These are phyloP conservation scores for Musa acuminata DNA, from an alignment of 176 grass and related monocot genomes.

Conservation along the genomic window DNA sequence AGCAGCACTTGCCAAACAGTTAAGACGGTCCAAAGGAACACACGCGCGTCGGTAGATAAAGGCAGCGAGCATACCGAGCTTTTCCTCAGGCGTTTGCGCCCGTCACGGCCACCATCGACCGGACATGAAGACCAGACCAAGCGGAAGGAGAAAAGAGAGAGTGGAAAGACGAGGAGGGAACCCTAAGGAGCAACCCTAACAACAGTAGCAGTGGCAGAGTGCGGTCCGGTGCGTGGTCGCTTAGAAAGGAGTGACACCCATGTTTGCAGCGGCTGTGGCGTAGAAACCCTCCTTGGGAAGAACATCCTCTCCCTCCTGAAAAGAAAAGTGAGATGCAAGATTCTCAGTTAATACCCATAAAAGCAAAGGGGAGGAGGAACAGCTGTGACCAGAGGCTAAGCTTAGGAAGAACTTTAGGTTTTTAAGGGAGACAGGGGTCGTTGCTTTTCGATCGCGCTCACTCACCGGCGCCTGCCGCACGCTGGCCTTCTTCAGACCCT, in stretches of 20 bases:
- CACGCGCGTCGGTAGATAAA: not conserved
- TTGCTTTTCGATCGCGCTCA: conserved; percentile 15
- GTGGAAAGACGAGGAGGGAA: not conserved
- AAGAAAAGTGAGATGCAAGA: not conserved
- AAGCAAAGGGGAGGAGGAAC: not conserved
- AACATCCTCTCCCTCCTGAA: conserved; percentile 67
- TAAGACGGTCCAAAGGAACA: not conserved
- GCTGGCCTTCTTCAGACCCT: conserved; percentile 61
- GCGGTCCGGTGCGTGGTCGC: not conserved
- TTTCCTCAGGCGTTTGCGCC: no score
- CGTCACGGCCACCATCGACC: not conserved
- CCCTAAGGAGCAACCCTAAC: not conserved
- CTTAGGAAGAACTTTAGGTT: conserved; percentile 12
- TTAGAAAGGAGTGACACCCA: conserved; percentile 66
- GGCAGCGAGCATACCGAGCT: not conserved
- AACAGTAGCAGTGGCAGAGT: not conserved
- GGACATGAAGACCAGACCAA: not conserved
- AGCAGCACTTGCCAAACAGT: not conserved
- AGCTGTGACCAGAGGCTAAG: conserved; percentile 10
- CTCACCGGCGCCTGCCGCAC: conserved; percentile 52
- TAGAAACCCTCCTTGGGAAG: conserved; percentile 88
- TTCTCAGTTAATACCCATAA: conserved; percentile 24
- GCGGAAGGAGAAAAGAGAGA: not conserved
- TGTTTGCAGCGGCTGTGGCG: conserved; percentile 50
- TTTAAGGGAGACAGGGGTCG: conserved; percentile 9